Base-by-base conservation (phyloP, 1,139 yeast species). In the Yamadazyma triangularis region DNA sequence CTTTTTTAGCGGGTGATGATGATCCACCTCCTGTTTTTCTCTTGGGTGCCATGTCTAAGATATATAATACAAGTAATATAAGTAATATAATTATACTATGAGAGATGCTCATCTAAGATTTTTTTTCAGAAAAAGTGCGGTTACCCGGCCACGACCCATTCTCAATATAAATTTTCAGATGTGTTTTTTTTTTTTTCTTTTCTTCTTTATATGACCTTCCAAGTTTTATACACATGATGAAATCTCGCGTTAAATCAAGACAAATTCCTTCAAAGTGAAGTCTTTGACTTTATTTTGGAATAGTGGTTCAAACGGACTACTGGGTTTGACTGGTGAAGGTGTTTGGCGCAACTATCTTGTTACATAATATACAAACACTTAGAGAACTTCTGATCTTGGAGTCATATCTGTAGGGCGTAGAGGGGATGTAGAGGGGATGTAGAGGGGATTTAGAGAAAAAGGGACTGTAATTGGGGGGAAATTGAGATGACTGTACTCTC, bases 311-410 rank as follows among this genome's bases (percentile, higher is more conserved):
- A 52, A 58, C 62, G 65, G 48, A 41, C 39, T 42, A 53, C 47
- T 64, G 78, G 79, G 70, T 63, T 14, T 60, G 53, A 43, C 42
- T 73, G 76, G 73, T 70, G 79, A 73, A 36, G 56, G 77, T 66
- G 78, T 73, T 62, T 65, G 78, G 77, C 78, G 77, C 78, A 73
- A 66, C 65, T 59, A 45, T 67, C 78, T 73, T 73, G 78, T 73
- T 73, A 73, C 78, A n/a, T 50, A 52, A 42, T 39, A 39, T 42
- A 49, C 61, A 70, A 56, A 60, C 64, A 68, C 64, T n/a, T 41
- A 50, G 68, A 65, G 73, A 67, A 48, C 55, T 67, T 68, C 73
- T 68, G 73, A 68, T 53, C 70, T 67, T 16, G n/a, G n/a, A n/a
- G n/a, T n/a, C n/a, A n/a, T n/a, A n/a, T n/a, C n/a, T n/a, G n/a